Base-by-base conservation (phyloP, 495 filamentous ascomycete species). In the Penicillium salamii region DNA sequence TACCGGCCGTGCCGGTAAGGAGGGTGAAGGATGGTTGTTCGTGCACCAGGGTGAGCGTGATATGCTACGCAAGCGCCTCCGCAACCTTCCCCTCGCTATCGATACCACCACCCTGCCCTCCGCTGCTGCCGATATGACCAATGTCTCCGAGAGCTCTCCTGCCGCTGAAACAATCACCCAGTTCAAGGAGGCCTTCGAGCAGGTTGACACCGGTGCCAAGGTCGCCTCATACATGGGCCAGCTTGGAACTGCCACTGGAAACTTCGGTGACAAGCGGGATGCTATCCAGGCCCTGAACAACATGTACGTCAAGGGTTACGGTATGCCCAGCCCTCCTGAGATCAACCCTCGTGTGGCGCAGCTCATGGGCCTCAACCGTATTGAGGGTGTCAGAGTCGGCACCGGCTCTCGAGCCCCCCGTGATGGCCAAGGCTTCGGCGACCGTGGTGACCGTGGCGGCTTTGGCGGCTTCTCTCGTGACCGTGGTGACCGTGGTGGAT, bases 1-100 rank as follows among this genome's bases (percentile, higher is more conserved):
- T 15, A 89, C 87, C 2, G 86, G 75, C 3, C 82, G 87, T 54
- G 91, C 87, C 3, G 82, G 83, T 55, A 89, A 89, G 62, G 66
- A 76, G 34, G 93, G 93, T 55, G 78, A 91, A 59, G 92, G 87
- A 44, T 97, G 84, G 80, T 57, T 96, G 13, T 56, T 97, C 45
- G 52, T 90, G 7, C 70, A 81, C n/a, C 62, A 81, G 7, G 48
- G 72, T 11, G 89, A 96, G 62, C 33, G 74, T 0, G n/a, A 46
- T 0, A 67, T 74, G 9, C 72, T 78, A 7, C 63, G 77, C 9
- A 19, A 63, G 0, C 74, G 71, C 7, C 76, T 96, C 9, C 46
- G 49, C 3, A 58, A 66, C 8, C 75, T 97, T 14, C 90, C 91
- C 5, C 72, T 98, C 50, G 56, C 81, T 35, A 57, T 68, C 0